Evolutionary conservation across 1,139 yeast species (phyloP).

Genomic region (Schizosaccharomyces versatilis): DNA sequence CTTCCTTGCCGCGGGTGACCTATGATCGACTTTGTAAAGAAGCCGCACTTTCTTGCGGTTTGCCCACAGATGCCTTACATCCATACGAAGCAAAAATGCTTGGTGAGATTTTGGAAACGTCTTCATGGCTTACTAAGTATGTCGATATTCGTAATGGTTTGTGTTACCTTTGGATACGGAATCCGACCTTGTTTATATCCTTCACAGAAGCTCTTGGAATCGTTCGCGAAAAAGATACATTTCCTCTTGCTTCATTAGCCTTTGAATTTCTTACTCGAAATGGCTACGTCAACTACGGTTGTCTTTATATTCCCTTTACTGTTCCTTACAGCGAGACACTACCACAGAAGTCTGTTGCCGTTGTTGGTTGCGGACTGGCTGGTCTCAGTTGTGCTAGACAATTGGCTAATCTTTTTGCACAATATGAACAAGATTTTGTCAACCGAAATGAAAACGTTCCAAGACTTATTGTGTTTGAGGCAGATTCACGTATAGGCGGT

Average conservation of each 20-base stretch:
- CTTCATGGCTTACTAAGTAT: slow-evolving; percentile 23
- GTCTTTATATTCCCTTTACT: slow-evolving; percentile 18
- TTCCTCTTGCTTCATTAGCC: slow-evolving; percentile 24
- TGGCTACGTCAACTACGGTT: slow-evolving; percentile 26
- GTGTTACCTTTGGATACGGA: slow-evolving; percentile 24
- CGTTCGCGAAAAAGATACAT: slow-evolving; percentile 22
- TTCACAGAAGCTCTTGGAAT: slow-evolving; percentile 26
- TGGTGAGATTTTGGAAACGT: slow-evolving; percentile 18
- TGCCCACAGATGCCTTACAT: slow-evolving; percentile 21
- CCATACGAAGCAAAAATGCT: slow-evolving; percentile 21
- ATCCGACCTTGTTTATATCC: slow-evolving; percentile 24
- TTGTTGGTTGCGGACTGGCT: slow-evolving; percentile 26
- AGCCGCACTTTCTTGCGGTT: slow-evolving; percentile 24
- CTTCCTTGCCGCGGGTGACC: neutral
- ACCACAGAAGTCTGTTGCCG: slow-evolving; percentile 15
- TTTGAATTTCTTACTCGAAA: slow-evolving; percentile 24
- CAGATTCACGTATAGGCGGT: slow-evolving; percentile 24
- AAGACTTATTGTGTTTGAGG: slow-evolving; percentile 22
- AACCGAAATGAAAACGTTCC: slow-evolving; percentile 23
- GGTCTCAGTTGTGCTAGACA: slow-evolving; percentile 26
- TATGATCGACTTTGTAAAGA: slow-evolving; percentile 14
- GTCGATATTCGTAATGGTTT: slow-evolving; percentile 25
- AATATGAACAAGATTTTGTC: slow-evolving; percentile 19
- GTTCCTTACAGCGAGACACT: neutral
- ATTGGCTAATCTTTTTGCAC: slow-evolving; percentile 20